These are phyloP conservation scores for Claviceps paspali DNA, from an alignment of 2,329 filamentous ascomycete genomes.

Conservation along the genomic window DNA sequence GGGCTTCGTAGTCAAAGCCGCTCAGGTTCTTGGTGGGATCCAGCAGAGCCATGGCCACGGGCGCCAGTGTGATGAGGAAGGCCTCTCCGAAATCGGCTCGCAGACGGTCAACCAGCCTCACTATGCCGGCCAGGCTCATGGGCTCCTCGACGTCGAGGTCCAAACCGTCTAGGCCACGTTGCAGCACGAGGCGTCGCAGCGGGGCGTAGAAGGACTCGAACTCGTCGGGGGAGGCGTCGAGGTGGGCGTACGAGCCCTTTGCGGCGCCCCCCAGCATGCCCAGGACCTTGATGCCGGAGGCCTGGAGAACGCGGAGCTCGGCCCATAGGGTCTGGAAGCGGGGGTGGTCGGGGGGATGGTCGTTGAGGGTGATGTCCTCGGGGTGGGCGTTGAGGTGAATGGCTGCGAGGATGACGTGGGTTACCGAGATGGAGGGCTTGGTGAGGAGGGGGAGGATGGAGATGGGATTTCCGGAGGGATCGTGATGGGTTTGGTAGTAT, in stretches of 20 bases:
- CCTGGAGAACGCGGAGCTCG: slow-evolving; percentile 58
- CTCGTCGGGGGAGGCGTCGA: slow-evolving; percentile 37
- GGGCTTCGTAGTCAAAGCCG: slow-evolving; percentile 64
- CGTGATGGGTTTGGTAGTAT: slow-evolving; percentile 42
- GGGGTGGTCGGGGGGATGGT: slow-evolving; percentile 53
- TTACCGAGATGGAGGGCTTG: slow-evolving; percentile 35
- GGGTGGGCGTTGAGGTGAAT: slow-evolving; percentile 65
- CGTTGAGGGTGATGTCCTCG: slow-evolving; percentile 60
- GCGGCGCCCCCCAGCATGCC: slow-evolving; percentile 83
- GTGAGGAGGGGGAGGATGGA: slow-evolving; percentile 38
- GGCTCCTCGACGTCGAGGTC: slow-evolving; percentile 71
- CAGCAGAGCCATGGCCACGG: slow-evolving; percentile 60
- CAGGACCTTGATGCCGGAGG: slow-evolving; percentile 61
- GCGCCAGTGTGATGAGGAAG: slow-evolving; percentile 70
- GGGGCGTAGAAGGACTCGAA: slow-evolving; percentile 66
- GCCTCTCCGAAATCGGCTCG: slow-evolving; percentile 50
- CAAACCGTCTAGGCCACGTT: slow-evolving; percentile 49
- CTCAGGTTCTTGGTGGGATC: slow-evolving; percentile 46
- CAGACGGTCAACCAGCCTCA: slow-evolving; percentile 51
- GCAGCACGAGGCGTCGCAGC: slow-evolving; percentile 47
- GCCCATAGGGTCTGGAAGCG: slow-evolving; percentile 62
- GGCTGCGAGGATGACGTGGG: slow-evolving; percentile 76
- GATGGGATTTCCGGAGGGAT: slow-evolving; percentile 26
- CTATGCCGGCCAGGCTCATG: slow-evolving; percentile 51
- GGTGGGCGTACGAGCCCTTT: slow-evolving; percentile 48